These are phyloP conservation scores for Citrus sp. DNA, from an alignment of 345 rosid genomes.

Conservation along the genomic window DNA sequence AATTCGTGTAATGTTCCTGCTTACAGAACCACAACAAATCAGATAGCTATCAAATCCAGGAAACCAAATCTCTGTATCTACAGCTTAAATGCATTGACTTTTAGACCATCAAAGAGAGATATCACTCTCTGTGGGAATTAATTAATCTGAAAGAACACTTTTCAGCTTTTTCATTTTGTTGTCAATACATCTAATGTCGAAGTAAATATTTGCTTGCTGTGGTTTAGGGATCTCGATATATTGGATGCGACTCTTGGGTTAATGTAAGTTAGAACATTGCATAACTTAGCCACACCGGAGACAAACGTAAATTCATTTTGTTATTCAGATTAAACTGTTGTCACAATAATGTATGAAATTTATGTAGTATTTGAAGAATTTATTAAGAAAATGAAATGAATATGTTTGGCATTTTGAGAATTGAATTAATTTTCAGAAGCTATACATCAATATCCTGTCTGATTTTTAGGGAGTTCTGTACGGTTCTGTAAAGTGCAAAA, in stretches of 20 bases:
- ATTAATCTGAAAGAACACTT: not conserved
- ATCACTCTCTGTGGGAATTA: conserved; percentile 49
- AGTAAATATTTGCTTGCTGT: not conserved
- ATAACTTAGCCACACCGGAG: too few relatives aligned
- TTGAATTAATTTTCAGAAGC: not conserved
- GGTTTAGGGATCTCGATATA: too few relatives aligned
- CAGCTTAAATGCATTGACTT: conserved; percentile 70
- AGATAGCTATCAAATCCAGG: conserved; percentile 59
- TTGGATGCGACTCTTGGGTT: too few relatives aligned
- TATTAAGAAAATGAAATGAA: not conserved
- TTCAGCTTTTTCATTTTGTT: not conserved
- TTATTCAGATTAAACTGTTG: not conserved
- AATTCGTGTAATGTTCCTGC: conserved; percentile 79
- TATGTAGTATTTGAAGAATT: not conserved
- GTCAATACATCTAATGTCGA: not conserved
- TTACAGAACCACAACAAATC: conserved; percentile 66
- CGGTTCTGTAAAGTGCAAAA: not conserved
- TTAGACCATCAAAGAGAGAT: conserved; percentile 67
- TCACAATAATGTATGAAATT: not conserved
- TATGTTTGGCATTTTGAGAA: not conserved
- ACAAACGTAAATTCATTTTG: not conserved
- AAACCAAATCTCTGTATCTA: conserved; percentile 69
- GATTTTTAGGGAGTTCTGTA: not conserved
- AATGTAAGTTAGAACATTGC: too few relatives aligned
- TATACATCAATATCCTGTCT: not conserved